Percentiles rank a stretch among this genome's conserved stretches.
Conservation (phyloP, 441 rosid genomes). For the Hura crepitans region DNA sequence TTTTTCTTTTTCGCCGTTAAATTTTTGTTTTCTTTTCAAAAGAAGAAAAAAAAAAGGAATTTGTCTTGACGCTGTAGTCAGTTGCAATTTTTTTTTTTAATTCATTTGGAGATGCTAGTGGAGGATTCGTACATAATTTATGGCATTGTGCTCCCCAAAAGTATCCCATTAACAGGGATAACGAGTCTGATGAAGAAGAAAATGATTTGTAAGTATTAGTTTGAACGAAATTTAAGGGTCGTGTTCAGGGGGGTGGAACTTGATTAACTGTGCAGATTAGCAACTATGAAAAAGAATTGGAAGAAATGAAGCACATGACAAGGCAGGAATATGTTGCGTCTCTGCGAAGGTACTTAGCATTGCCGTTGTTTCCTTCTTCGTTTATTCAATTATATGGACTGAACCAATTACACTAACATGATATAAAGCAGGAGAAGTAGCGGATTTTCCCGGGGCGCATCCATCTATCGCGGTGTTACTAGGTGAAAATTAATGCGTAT, state of each 20-base stretch:
- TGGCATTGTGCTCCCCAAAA: constrained; percentile 24
- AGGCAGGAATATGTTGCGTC: constrained; percentile 93
- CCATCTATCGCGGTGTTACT: constrained; percentile 91
- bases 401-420: too few species aligned
- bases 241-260: background rate
- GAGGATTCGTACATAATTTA: background rate
- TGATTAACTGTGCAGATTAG: constrained; percentile 39
- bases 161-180: constrained; percentile 23
- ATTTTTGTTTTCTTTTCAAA: too few species aligned
- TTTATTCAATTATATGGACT: background rate
- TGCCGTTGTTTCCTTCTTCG: background rate
- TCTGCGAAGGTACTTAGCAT: constrained; percentile 54
- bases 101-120: constrained; percentile 4
- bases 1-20: background rate
- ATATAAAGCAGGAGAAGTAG: constrained; percentile 69
- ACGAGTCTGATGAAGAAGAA: constrained; percentile 19
- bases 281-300: constrained; percentile 73
- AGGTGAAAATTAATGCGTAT: constrained; percentile 55
- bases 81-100: too few species aligned
- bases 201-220: background rate
- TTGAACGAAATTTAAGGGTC: constrained; percentile 4
- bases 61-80: too few species aligned
- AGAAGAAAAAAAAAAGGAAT: background rate
- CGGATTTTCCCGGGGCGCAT: constrained; percentile 97
- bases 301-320: constrained; percentile 91